Percentiles rank a stretch among this genome's conserved stretches.
Evolutionary conservation across 2,329 filamentous ascomycete species (phyloP).

Genomic region (Fusarium temperatum): DNA sequence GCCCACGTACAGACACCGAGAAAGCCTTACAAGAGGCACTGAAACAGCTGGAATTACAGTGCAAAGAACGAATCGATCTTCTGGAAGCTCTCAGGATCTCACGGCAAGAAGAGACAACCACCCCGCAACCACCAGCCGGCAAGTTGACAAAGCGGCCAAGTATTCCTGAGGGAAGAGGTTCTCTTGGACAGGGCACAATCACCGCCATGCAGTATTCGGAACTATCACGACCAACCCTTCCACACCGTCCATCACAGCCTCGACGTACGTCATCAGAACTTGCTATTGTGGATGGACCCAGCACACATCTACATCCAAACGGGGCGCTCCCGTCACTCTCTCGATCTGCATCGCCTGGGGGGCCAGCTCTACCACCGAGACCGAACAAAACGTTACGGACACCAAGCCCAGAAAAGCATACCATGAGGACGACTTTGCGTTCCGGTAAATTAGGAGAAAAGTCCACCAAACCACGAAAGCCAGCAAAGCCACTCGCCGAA

Average conservation of each 20-base stretch:
- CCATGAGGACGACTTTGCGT: constrained; percentile 69
- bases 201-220: constrained; percentile 82
- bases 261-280: constrained; percentile 62
- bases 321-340: constrained; percentile 34
- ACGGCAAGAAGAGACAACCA: constrained; percentile 51
- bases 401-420: constrained; percentile 68
- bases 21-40: constrained; percentile 83
- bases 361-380: constrained; percentile 39
- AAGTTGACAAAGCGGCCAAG: constrained; percentile 37
- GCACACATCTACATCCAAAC: constrained; percentile 25
- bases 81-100: constrained; percentile 81
- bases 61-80: constrained; percentile 90
- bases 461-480: constrained; percentile 51
- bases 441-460: constrained; percentile 58
- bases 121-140: constrained; percentile 26
- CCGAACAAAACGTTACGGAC: constrained; percentile 56
- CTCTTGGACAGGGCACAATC: constrained; percentile 83
- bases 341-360: constrained; percentile 46
- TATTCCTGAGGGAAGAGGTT: constrained; percentile 57
- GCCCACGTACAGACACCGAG: constrained; percentile 82
- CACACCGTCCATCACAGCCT: constrained; percentile 66
- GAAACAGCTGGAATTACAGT: constrained; percentile 85
- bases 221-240: constrained; percentile 73
- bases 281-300: constrained; percentile 50
- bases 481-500: constrained; percentile 55